Evolutionary conservation across 495 filamentous ascomycete genomes (phyloP).

Genomic region (Cercophora samala): DNA sequence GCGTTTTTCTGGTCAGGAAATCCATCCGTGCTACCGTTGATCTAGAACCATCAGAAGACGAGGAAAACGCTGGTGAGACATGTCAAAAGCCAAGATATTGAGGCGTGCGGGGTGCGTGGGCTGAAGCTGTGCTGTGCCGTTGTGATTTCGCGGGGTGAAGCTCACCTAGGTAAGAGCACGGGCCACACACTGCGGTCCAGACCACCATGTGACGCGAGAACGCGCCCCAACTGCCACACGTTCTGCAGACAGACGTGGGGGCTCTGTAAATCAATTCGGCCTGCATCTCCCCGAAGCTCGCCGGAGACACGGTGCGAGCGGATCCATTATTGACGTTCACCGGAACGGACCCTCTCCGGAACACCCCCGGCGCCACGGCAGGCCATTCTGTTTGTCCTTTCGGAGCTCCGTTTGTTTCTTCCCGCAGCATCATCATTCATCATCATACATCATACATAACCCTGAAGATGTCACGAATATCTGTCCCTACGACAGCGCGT

Average conservation of each 20-base stretch:
- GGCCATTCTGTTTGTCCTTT: not conserved
- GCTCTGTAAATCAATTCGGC: not conserved
- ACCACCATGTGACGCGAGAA: constrained; percentile 1
- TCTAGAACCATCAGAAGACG: not conserved
- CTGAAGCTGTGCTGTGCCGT: not conserved
- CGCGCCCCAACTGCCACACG: not conserved
- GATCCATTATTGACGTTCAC: not conserved
- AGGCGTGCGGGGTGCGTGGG: constrained; percentile 5
- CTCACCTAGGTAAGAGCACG: constrained; percentile 4
- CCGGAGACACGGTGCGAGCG: not conserved
- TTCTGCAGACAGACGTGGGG: not conserved
- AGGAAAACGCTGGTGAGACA: not conserved
- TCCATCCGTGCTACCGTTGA: not conserved
- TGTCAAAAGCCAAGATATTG: constrained; percentile 4
- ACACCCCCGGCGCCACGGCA: not conserved
- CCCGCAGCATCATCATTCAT: not conserved
- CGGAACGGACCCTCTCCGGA: not conserved
- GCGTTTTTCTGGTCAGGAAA: not conserved
- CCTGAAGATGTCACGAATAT: constrained; percentile 41
- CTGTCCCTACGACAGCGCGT: constrained; percentile 45
- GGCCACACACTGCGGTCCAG: not conserved
- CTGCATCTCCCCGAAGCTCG: not conserved
- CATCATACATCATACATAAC: not conserved
- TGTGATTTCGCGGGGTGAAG: constrained; percentile 1
- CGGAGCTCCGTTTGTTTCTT: not conserved